Conservation (phyloP, 192 early-diverging fungal species). For the Glomus cerebriforme region DNA sequence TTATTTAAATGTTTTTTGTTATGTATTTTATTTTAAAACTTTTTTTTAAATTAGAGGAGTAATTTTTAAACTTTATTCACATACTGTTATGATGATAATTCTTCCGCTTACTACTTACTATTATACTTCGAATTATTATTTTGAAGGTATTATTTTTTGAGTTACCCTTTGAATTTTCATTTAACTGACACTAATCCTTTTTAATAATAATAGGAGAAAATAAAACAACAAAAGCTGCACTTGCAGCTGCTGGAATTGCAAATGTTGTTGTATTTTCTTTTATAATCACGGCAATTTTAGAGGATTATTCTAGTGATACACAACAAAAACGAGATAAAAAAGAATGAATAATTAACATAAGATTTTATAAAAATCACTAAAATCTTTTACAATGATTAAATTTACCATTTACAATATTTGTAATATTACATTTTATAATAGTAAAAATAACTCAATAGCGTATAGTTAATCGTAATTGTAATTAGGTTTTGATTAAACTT, state of each 20-base stretch:
- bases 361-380: no score
- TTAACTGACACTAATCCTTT: not conserved
- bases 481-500: no score
- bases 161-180: not conserved
- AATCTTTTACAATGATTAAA: no score
- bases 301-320: not conserved
- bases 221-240: conserved; percentile 9
- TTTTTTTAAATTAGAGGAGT: not conserved
- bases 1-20: no score
- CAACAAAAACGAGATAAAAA: conserved; percentile 16
- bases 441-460: no score
- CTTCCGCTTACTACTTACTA: conserved; percentile 19
- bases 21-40: no score
- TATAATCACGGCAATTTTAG: conserved; percentile 12
- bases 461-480: no score
- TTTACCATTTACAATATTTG: no score
- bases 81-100: conserved; percentile 18
- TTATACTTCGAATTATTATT: conserved; percentile 23
- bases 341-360: not conserved
- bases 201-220: conserved; percentile 6
- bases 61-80: not conserved
- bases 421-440: no score
- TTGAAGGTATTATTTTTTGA: conserved; percentile 2
- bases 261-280: conserved; percentile 23
- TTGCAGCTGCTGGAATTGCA: conserved; percentile 6